These are phyloP conservation scores for Daldinia vernicosa DNA, from an alignment of 495 filamentous ascomycete genomes.

Conservation along the genomic window DNA sequence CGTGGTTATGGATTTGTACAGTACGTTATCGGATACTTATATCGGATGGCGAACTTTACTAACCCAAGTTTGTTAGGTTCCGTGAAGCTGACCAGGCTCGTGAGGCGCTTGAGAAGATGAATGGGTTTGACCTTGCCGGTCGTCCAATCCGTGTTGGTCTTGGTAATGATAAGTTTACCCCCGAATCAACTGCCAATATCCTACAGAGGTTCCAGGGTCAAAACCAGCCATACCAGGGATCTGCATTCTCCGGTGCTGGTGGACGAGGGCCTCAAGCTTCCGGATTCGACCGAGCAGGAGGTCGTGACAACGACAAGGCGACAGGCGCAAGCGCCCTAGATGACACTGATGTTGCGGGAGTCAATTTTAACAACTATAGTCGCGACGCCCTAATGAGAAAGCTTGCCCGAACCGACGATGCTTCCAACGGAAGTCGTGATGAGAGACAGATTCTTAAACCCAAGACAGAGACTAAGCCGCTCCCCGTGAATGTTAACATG, in stretches of 20 bases:
- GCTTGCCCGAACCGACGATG: conserved; percentile 93
- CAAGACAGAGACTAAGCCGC: conserved; percentile 80
- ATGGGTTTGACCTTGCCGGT: conserved; percentile 97
- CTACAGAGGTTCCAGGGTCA: conserved; percentile 87
- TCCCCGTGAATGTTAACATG: conserved; percentile 88
- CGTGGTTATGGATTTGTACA: conserved; percentile 99
- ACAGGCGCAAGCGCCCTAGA: conserved; percentile 95
- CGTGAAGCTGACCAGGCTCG: conserved; percentile 89
- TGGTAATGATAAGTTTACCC: conserved; percentile 99
- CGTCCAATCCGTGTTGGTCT: conserved; percentile 98
- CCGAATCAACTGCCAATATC: conserved; percentile 91
- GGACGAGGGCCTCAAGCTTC: conserved; percentile 88
- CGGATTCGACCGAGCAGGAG: conserved; percentile 92
- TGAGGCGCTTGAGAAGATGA: conserved; percentile 98
- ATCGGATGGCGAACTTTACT: conserved; percentile 13
- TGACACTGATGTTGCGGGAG: conserved; percentile 96
- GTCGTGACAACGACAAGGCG: conserved; percentile 89
- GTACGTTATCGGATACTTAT: conserved; percentile 65
- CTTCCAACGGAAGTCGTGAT: conserved; percentile 68
- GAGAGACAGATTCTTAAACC: conserved; percentile 77
- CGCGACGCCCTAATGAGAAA: conserved; percentile 98
- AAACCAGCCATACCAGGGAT: conserved; percentile 88
- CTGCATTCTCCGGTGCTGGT: conserved; percentile 89
- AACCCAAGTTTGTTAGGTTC: conserved; percentile 71
- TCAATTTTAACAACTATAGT: conserved; percentile 99